These are phyloP conservation scores for Colletotrichum sp. DNA, from an alignment of 2,329 filamentous ascomycete genomes.

Conservation along the genomic window DNA sequence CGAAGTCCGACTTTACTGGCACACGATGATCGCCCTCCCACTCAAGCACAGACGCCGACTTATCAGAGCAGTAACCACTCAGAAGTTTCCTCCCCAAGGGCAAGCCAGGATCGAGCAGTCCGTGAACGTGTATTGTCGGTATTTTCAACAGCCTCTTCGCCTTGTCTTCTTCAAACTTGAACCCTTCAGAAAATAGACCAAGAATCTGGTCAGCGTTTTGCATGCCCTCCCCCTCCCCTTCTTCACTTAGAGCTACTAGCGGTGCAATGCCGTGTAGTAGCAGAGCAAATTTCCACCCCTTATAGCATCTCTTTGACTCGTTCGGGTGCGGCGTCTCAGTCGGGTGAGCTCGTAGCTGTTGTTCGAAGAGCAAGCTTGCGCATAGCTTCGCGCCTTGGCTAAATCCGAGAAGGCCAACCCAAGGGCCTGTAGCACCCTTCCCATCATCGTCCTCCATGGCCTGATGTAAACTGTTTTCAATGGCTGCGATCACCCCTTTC, in stretches of 20 bases:
- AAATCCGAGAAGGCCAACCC: neutral
- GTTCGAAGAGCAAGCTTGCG: neutral
- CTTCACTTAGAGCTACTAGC: neutral
- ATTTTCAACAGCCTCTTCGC: neutral
- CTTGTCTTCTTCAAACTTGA: neutral
- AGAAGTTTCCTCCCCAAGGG: neutral
- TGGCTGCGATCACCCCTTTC: neutral
- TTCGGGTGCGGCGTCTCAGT: neutral
- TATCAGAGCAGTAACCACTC: neutral
- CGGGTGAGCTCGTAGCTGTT: neutral
- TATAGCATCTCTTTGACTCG: neutral
- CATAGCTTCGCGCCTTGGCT: neutral
- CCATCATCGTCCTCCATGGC: neutral
- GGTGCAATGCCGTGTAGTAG: neutral
- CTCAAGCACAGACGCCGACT: neutral
- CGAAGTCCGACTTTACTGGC: neutral
- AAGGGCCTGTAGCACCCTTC: neutral
- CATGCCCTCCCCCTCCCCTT: neutral
- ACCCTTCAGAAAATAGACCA: neutral
- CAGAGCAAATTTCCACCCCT: neutral
- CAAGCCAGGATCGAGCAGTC: neutral
- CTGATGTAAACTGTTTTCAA: neutral
- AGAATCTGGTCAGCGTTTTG: neutral
- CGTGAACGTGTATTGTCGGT: neutral
- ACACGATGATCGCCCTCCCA: neutral